Percentiles rank a stretch among this genome's conserved stretches.
Evolutionary conservation across 2,329 filamentous ascomycete genomes (phyloP).

Genomic region (Pyrenochaeta sp.): DNA sequence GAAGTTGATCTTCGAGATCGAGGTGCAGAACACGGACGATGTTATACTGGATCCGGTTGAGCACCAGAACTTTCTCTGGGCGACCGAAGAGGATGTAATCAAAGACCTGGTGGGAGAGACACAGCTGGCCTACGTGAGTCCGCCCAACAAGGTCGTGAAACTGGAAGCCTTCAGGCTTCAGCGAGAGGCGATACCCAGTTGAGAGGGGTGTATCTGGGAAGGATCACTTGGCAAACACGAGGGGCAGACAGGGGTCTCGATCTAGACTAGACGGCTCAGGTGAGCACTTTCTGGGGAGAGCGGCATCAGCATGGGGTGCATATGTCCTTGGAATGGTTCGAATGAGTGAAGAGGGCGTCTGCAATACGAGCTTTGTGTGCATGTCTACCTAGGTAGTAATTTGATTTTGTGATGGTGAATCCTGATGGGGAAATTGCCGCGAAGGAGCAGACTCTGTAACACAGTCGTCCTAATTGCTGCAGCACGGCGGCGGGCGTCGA

Average conservation of each 20-base stretch:
- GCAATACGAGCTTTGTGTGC: conserved; percentile 7
- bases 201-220: not conserved
- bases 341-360: not conserved
- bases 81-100: conserved; percentile 49
- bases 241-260: not conserved
- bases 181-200: conserved; percentile 11
- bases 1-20: conserved; percentile 47
- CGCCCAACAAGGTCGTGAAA: conserved; percentile 41
- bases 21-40: conserved; percentile 33
- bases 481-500: not conserved
- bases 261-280: not conserved
- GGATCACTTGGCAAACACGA: conserved; percentile 5
- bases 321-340: conserved; percentile 1
- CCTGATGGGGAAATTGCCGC: not conserved
- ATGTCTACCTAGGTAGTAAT: not conserved
- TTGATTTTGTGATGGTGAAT: conserved; percentile 9
- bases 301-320: not conserved
- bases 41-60: conserved; percentile 50
- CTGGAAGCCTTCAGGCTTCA: conserved; percentile 43
- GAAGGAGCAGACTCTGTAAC: not conserved
- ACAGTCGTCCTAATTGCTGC: not conserved
- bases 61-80: conserved; percentile 52
- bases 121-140: conserved; percentile 39
- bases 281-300: not conserved
- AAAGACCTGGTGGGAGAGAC: conserved; percentile 35